These are phyloP conservation scores for Alternaria metachromatica DNA, from an alignment of 2,329 filamentous ascomycete species.

Conservation along the genomic window DNA sequence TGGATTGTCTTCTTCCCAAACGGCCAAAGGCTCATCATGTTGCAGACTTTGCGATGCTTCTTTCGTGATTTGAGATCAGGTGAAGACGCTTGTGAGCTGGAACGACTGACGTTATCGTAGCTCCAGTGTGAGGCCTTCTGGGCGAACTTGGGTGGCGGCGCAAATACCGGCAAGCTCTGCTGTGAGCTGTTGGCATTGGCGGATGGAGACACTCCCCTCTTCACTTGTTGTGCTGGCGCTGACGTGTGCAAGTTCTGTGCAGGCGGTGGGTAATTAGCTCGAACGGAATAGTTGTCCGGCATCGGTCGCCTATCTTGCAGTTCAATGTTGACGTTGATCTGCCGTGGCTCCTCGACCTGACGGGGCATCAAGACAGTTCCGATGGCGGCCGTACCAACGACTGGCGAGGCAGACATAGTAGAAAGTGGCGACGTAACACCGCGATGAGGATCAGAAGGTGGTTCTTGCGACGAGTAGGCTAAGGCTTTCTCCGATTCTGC, in stretches of 20 bases:
- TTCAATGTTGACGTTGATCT: conserved; percentile 43
- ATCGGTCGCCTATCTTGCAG: conserved; percentile 35
- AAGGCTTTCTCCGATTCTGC: conserved; percentile 1
- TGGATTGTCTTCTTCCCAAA: conserved; percentile 26
- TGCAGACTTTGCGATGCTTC: conserved; percentile 40
- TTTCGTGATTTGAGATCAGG: conserved; percentile 35
- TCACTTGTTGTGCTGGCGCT: conserved; percentile 21
- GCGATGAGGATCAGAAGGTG: conserved; percentile 16
- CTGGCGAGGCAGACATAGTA: conserved; percentile 40
- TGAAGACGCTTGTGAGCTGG: conserved; percentile 30
- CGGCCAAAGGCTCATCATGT: conserved; percentile 32
- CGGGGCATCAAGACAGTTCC: conserved; percentile 44
- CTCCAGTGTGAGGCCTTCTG: conserved; percentile 35
- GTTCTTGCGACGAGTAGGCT: conserved; percentile 13
- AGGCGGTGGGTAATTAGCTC: conserved; percentile 23
- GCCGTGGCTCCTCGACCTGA: conserved; percentile 32
- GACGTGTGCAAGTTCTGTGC: conserved; percentile 25
- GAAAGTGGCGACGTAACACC: conserved; percentile 34
- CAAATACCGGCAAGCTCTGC: conserved; percentile 35
- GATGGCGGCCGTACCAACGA: conserved; percentile 40
- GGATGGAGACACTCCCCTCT: conserved; percentile 11
- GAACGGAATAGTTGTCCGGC: conserved; percentile 17
- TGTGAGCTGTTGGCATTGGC: conserved; percentile 22
- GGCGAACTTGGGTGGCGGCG: conserved; percentile 39
- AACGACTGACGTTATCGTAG: conserved; percentile 34